phyloP scores from a whole-genome alignment of 805 yeast genomes.

The Soucietia sequanensis region DNA sequence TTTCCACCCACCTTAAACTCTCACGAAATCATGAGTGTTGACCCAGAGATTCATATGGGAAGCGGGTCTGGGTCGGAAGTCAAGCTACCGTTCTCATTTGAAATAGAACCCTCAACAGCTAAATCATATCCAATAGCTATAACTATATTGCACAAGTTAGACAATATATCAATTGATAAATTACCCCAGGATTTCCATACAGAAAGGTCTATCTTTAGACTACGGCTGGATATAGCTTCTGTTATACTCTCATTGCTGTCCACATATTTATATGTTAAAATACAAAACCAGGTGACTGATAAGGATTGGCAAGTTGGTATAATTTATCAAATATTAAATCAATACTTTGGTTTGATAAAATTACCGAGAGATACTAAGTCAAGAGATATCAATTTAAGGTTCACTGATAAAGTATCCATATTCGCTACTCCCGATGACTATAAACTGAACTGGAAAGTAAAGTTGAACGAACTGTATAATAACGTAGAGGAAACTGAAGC shows the following conservation, averaged over 20 bases:
- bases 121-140: slow-evolving; percentile 8
- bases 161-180: slow-evolving; percentile 2
- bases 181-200: slow-evolving; percentile 1
- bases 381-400: slow-evolving; percentile 5
- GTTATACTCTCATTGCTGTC: slow-evolving; percentile 6
- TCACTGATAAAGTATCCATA: neutral
- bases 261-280: slow-evolving; percentile 13
- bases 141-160: slow-evolving; percentile 12
- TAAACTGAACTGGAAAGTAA: neutral
- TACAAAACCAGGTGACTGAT: slow-evolving; percentile 11
- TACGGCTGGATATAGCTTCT: slow-evolving; percentile 5
- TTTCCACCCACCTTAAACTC: too few species aligned
- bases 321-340: slow-evolving; percentile 9
- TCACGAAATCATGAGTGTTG: too few species aligned
- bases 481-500: neutral
- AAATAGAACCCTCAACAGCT: slow-evolving; percentile 7
- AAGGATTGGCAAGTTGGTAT: slow-evolving; percentile 11
- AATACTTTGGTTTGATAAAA: slow-evolving; percentile 11
- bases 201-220: slow-evolving; percentile 7
- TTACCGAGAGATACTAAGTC: slow-evolving; percentile 7
- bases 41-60: too few species aligned
- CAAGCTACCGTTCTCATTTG: slow-evolving; percentile 16
- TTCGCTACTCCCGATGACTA: slow-evolving; percentile 1
- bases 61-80: too few species aligned
- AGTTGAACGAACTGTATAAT: neutral